Evolutionary conservation across 2,329 filamentous ascomycete species (phyloP).

Genomic region (Onygenales sp.): DNA sequence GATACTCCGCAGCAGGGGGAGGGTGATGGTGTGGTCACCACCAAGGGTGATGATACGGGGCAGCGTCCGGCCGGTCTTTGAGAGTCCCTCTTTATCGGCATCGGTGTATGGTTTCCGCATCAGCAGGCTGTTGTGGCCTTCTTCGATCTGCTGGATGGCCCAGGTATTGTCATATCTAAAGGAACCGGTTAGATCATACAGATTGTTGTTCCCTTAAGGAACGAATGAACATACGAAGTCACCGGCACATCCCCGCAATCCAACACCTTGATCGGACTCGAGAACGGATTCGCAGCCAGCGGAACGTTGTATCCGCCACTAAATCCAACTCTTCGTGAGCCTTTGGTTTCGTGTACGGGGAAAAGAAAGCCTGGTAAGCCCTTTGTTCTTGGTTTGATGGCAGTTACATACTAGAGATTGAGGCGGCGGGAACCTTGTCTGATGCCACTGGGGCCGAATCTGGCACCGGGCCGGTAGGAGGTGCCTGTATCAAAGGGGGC

Average conservation of each 20-base stretch:
- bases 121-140: constrained; percentile 69
- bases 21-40: constrained; percentile 37
- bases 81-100: constrained; percentile 56
- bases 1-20: constrained; percentile 46
- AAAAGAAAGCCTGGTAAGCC: background rate
- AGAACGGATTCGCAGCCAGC: constrained; percentile 68
- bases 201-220: background rate
- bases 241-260: constrained; percentile 82
- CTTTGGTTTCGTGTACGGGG: constrained; percentile 14
- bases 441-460: constrained; percentile 77
- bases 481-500: constrained; percentile 81
- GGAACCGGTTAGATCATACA: background rate
- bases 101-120: constrained; percentile 62
- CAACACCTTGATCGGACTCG: constrained; percentile 67
- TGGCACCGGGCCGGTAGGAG: constrained; percentile 72
- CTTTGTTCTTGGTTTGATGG: background rate
- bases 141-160: constrained; percentile 75
- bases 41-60: constrained; percentile 69
- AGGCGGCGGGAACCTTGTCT: constrained; percentile 76
- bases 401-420: constrained; percentile 66
- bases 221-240: constrained; percentile 53
- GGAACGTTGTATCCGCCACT: constrained; percentile 85
- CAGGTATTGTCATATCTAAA: constrained; percentile 69
- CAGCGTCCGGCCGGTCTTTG: constrained; percentile 64
- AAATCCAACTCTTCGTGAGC: constrained; percentile 40